Evolutionary conservation across 2,329 filamentous ascomycete species (phyloP).

Genomic region (Aaosphaeria arxii): DNA sequence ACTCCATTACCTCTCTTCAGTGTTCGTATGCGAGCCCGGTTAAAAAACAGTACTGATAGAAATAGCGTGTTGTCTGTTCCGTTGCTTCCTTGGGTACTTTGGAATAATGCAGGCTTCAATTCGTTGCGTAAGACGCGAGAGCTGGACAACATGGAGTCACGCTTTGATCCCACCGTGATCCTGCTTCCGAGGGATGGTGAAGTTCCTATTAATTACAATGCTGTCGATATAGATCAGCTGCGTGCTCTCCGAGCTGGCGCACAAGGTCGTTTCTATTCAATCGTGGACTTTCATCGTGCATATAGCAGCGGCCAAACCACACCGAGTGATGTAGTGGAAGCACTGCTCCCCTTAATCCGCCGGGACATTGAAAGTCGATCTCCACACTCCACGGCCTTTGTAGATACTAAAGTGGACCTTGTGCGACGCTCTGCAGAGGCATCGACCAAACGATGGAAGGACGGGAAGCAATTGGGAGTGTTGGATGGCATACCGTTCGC

Average conservation of each 20-base stretch:
- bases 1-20: constrained; percentile 58
- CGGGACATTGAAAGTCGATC: constrained; percentile 54
- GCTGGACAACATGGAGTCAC: constrained; percentile 53
- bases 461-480: constrained; percentile 61
- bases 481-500: constrained; percentile 80
- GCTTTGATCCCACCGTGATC: constrained; percentile 58
- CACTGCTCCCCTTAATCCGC: constrained; percentile 68
- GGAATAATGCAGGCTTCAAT: constrained; percentile 67
- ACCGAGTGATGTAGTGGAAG: constrained; percentile 68
- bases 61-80: constrained; percentile 58
- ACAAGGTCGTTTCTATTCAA: constrained; percentile 48
- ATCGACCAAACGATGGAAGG: constrained; percentile 67
- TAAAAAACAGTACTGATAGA: neutral
- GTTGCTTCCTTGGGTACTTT: constrained; percentile 63
- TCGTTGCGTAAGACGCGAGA: constrained; percentile 53
- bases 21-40: constrained; percentile 47
- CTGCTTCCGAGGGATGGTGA: constrained; percentile 32
- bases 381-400: constrained; percentile 69
- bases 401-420: constrained; percentile 62
- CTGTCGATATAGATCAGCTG: constrained; percentile 3
- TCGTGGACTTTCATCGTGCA: constrained; percentile 72
- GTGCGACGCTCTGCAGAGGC: constrained; percentile 66
- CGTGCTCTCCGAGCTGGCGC: constrained; percentile 15
- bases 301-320: constrained; percentile 70
- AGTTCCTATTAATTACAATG: constrained; percentile 15